Evolutionary conservation across 179 eudicot species (phyloP).

Genomic region (Silene noctiflora): DNA sequence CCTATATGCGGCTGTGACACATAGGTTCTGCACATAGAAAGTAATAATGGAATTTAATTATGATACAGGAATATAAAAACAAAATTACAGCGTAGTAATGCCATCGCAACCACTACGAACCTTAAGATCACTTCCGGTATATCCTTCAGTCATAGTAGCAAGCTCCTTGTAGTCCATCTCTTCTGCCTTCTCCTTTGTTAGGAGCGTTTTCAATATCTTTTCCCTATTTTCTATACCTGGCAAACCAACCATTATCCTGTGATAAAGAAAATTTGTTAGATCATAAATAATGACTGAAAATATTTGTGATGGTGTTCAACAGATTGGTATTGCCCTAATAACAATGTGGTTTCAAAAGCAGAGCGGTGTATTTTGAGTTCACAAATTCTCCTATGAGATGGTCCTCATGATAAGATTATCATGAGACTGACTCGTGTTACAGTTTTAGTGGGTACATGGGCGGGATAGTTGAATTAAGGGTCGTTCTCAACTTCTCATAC

Average conservation of each 20-base stretch:
- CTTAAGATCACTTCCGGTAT: conserved; percentile 94
- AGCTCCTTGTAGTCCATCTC: conserved; percentile 73
- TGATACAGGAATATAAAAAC: not conserved
- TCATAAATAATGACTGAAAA: not conserved
- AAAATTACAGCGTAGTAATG: not conserved
- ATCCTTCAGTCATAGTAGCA: conserved; percentile 89
- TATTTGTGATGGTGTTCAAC: not conserved
- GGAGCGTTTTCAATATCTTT: conserved; percentile 74
- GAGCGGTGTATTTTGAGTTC: no score
- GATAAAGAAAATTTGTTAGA: not conserved
- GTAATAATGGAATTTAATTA: conserved; percentile 9
- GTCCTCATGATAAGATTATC: no score
- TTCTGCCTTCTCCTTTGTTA: conserved; percentile 69
- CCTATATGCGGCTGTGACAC: conserved; percentile 87
- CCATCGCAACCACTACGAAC: conserved; percentile 31
- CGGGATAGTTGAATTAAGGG: no score
- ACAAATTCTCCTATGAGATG: no score
- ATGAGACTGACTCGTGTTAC: no score
- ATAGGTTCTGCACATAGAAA: conserved; percentile 68
- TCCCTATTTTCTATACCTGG: conserved; percentile 79
- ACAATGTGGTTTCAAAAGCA: no score
- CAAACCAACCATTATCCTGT: conserved; percentile 85
- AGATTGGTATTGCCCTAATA: no score
- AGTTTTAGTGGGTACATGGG: no score
- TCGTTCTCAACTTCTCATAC: no score